A percentile compares a stretch with the other conserved stretches of the same genome.
These are phyloP conservation scores for Trypanosoma grayi DNA, from an alignment of 208 protist genomes.

Conservation along the genomic window DNA sequence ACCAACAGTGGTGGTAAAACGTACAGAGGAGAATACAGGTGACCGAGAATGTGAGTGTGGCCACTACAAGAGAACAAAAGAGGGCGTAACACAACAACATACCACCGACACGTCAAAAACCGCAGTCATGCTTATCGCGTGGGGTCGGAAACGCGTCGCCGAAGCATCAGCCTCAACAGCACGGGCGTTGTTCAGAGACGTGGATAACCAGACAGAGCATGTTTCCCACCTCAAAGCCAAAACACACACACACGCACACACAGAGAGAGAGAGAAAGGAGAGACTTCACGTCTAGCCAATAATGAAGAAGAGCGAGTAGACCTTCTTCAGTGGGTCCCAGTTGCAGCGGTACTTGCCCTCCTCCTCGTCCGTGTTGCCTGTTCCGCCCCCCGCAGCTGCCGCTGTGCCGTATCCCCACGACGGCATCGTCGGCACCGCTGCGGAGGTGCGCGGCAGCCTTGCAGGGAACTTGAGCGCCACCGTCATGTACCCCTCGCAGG, in stretches of 20 bases:
- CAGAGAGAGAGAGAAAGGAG: neutral
- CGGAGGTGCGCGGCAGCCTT: slow-evolving; percentile 23
- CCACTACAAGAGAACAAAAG: neutral
- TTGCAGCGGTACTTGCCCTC: slow-evolving; percentile 41
- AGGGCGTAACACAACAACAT: too few species aligned
- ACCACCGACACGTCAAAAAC: too few species aligned
- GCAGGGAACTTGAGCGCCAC: slow-evolving; percentile 78
- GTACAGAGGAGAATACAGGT: too few species aligned
- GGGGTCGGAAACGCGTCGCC: too few species aligned
- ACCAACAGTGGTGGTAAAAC: too few species aligned
- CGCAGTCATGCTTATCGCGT: too few species aligned
- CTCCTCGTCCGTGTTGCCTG: slow-evolving; percentile 28
- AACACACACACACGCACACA: slow-evolving; percentile 6
- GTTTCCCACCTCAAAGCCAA: neutral
- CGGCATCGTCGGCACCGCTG: slow-evolving; percentile 3
- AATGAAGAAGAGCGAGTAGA: slow-evolving; percentile 80
- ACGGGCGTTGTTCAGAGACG: too few species aligned
- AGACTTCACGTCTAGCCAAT: slow-evolving; percentile 34
- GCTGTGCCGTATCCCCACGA: neutral
- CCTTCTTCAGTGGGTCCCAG: slow-evolving; percentile 66
- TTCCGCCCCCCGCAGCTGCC: neutral
- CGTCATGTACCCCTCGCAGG: slow-evolving; percentile 83
- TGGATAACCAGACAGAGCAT: too few species aligned
- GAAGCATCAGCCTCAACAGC: too few species aligned
- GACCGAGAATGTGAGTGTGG: too few species aligned